Percentiles rank a stretch among this genome's conserved stretches.
Conservation (phyloP, 176 grass and related monocot species). For the Themeda triandra region DNA sequence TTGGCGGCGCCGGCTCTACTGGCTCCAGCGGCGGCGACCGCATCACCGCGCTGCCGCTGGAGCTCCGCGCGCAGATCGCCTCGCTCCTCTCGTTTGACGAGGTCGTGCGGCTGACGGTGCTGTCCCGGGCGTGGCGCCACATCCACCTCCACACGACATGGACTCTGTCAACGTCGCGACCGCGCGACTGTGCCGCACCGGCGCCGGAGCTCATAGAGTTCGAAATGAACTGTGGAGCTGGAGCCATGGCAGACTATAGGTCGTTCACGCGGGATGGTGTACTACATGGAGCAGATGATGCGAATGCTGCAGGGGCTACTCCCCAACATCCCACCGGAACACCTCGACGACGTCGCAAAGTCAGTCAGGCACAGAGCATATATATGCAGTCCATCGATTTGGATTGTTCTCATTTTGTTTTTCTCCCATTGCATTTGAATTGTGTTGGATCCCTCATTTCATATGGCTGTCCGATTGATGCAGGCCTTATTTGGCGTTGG, state of each 20-base stretch:
- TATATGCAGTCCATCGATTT: no score
- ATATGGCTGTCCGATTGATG: not conserved
- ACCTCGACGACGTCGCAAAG: not conserved
- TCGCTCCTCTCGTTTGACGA: not conserved
- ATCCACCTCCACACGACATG: not conserved
- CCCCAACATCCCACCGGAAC: not conserved
- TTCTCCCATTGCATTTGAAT: not conserved
- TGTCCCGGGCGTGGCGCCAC: constrained; percentile 3
- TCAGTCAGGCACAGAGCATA: not conserved
- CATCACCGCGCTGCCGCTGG: not conserved
- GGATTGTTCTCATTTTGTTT: not conserved
- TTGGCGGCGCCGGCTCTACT: no score
- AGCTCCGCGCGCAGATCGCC: constrained; percentile 6
- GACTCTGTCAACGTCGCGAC: not conserved
- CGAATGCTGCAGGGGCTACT: constrained; percentile 15
- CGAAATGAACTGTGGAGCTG: not conserved
- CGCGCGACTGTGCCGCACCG: fast-evolving
- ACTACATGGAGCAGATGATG: constrained; percentile 4
- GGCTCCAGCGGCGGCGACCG: not conserved
- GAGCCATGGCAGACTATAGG: not conserved
- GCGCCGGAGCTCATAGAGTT: not conserved
- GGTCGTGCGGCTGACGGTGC: not conserved
- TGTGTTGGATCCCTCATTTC: not conserved
- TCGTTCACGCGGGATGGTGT: not conserved
- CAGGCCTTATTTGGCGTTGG: constrained; percentile 14